Evolutionary conservation across 2,329 filamentous ascomycete species (phyloP), one percentile per base, ranked within the genome.

Genomic region (Aspergillus nomiae): DNA sequence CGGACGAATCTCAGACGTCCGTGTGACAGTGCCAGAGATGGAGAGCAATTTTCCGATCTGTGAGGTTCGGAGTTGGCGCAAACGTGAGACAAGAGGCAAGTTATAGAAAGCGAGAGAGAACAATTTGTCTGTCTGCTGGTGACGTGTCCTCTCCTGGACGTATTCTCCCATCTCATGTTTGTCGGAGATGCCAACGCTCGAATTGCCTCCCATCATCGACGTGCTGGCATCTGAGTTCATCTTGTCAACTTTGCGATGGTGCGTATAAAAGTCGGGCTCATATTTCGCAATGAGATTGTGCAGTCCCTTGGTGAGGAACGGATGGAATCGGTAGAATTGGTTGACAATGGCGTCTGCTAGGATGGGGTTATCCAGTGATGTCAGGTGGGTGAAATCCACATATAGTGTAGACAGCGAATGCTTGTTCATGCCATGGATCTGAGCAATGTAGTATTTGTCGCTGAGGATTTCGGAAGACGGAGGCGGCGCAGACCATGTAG

Each of bases 71-170:
- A 99, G 83, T 71, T 92, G 90, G 64, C 94, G 91, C 61, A 97
- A 87, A 68, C 94, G 86, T 2, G 92, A 95, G 16, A 97, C 91
- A 1, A 97, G 85, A 0, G 94, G 92, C 32, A 97, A 82, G 74
- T 97, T 96, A 82, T 97, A 97, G 72, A 97, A 96, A 36, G 94
- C 94, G 58, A 97, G 84, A 5, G 92, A 88, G 77, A 99, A 98
- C 43, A 99, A 84, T 82, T 96, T 97, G 80, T 99, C 95, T 0
- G 95, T 97, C 81, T 97, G 94, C 78, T 97, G 94, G 76, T 97
- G 92, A 60, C 90, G 88, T 34, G 92, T 96, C 79, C 92, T 90
- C 71, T 89, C 87, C 51, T 71, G 74, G 32, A 88, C 87, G 48
- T 89, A 73, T 38, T 78, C 79, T 30, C 85, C 84, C 46, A 76